These are phyloP conservation scores for Cetradonia linearis DNA, from an alignment of 495 filamentous ascomycete species.

Conservation along the genomic window DNA sequence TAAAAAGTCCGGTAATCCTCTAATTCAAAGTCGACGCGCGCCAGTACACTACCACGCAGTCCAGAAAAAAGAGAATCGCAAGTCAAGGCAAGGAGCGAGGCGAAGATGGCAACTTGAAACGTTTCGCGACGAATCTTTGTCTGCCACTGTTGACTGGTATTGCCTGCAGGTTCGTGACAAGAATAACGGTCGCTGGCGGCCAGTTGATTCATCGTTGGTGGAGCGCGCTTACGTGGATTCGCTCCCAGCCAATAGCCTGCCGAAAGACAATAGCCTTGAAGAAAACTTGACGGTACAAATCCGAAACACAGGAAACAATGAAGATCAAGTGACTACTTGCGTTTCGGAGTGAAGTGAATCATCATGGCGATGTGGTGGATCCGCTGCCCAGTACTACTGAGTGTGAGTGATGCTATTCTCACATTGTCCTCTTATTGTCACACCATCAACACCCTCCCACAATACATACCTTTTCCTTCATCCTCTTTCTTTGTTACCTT, in stretches of 20 bases:
- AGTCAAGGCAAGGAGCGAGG: neutral
- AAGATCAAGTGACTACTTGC: slow-evolving; percentile 9
- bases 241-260: slow-evolving; percentile 15
- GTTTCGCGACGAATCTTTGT: neutral
- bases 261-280: slow-evolving; percentile 11
- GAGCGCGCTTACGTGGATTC: slow-evolving; percentile 11
- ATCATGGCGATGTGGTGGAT: slow-evolving; percentile 20
- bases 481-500: slow-evolving; percentile 19
- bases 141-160: slow-evolving; percentile 4
- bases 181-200: slow-evolving; percentile 11
- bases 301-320: too few species aligned
- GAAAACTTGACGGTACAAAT: neutral
- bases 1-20: neutral
- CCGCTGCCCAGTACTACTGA: slow-evolving; percentile 1
- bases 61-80: neutral
- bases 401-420: slow-evolving; percentile 21
- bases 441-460: slow-evolving; percentile 16
- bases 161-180: neutral
- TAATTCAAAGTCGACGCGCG: neutral
- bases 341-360: slow-evolving; percentile 20
- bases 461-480: slow-evolving; percentile 18
- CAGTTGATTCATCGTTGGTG: neutral
- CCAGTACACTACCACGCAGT: neutral
- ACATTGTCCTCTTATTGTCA: slow-evolving; percentile 18
- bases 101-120: neutral